Evolutionary conservation across 176 grass and related monocot species (phyloP).

Genomic region (Thalia dealbata): DNA sequence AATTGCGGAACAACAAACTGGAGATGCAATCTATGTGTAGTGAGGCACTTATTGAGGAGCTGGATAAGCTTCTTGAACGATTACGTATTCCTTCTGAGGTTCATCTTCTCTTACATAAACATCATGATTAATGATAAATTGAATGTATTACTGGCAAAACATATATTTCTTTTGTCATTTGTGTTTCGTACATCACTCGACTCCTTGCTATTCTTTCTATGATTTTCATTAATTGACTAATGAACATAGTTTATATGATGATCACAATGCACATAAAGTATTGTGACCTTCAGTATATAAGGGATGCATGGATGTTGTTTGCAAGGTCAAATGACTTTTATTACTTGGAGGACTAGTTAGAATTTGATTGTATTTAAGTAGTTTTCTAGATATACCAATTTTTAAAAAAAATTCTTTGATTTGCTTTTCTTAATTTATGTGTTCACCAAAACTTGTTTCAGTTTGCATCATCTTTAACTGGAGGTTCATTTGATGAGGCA

Average conservation of each 20-base stretch:
- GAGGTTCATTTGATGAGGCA: conserved; percentile 89
- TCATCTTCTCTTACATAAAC: conserved; percentile 5
- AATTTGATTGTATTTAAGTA: not conserved
- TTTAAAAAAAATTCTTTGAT: not conserved
- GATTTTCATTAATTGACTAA: too few species aligned
- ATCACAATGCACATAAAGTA: too few species aligned
- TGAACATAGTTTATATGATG: too few species aligned
- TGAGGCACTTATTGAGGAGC: conserved; percentile 70
- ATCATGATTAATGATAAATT: not conserved
- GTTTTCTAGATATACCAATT: not conserved
- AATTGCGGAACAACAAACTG: conserved; percentile 89
- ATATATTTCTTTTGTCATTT: not conserved
- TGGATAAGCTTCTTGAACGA: conserved; percentile 69
- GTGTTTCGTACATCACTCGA: too few species aligned
- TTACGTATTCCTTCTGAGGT: conserved; percentile 86
- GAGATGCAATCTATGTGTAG: conserved; percentile 91
- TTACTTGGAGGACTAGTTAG: too few species aligned
- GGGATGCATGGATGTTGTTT: too few species aligned
- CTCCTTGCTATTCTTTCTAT: too few species aligned
- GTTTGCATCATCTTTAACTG: conserved; percentile 65
- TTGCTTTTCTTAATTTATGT: not conserved
- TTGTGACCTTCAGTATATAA: too few species aligned
- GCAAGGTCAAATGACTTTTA: too few species aligned
- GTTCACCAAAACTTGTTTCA: conserved; percentile 7
- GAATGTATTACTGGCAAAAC: not conserved